Percentiles rank a stretch among this genome's conserved stretches.
phyloP scores from a whole-genome alignment of 1,284 basidiomycete species.

The Neonothopanus nambi region DNA sequence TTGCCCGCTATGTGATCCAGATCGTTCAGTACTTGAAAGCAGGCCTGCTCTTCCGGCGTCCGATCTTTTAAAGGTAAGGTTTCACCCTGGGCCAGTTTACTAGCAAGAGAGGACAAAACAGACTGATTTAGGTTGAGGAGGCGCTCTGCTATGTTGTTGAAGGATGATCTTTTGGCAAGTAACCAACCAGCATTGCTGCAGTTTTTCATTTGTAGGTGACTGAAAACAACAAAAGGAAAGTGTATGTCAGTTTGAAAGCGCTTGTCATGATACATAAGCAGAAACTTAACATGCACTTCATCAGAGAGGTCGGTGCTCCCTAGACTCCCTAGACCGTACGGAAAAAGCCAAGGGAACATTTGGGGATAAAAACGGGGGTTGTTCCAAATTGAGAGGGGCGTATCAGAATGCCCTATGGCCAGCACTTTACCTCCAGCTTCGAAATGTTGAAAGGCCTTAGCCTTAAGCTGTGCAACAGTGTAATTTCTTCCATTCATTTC shows the following conservation, averaged over 20 bases:
- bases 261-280: constrained; percentile 33
- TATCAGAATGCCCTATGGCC: no score
- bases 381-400: constrained; percentile 30
- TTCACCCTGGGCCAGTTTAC: constrained; percentile 25
- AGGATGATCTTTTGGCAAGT: constrained; percentile 25
- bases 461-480: constrained; percentile 5
- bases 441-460: no score
- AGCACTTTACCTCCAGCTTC: no score
- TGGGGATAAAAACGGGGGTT: constrained; percentile 32
- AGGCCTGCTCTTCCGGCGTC: constrained; percentile 34
- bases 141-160: constrained; percentile 26
- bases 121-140: constrained; percentile 26
- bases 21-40: constrained; percentile 34
- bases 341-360: constrained; percentile 39
- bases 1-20: constrained; percentile 34
- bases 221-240: no score
- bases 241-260: no score
- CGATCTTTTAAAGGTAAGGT: constrained; percentile 25
- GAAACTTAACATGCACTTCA: constrained; percentile 21
- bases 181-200: constrained; percentile 30
- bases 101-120: constrained; percentile 24
- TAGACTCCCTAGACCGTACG: constrained; percentile 35
- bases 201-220: constrained; percentile 28
- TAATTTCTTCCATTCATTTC: constrained; percentile 16
- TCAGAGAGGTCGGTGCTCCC: constrained; percentile 17